Percentiles rank a stretch among this genome's conserved stretches.
Evolutionary conservation across 768 basidiomycete species (phyloP).

Genomic region (Collybiopsis luxurians): DNA sequence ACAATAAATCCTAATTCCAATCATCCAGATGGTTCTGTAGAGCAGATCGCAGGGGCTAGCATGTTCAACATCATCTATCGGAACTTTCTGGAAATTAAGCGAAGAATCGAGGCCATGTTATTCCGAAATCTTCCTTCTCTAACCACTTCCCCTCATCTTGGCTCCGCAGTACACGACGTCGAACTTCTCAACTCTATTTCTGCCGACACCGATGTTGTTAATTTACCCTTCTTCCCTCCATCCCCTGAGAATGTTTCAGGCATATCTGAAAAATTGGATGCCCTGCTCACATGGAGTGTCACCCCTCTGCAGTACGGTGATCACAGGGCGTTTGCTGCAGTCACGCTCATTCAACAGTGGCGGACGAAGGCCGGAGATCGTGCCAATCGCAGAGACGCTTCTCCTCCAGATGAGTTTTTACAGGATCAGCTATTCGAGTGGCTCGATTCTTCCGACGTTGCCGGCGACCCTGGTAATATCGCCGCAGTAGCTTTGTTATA

Average conservation of each 20-base stretch:
- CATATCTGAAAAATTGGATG: constrained; percentile 70
- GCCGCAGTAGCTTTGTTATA: constrained; percentile 64
- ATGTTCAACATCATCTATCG: constrained; percentile 50
- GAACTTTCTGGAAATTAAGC: constrained; percentile 66
- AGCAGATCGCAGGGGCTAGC: constrained; percentile 32
- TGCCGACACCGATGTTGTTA: constrained; percentile 55
- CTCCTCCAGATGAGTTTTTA: constrained; percentile 57
- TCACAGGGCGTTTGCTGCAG: constrained; percentile 74
- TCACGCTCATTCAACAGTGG: constrained; percentile 64
- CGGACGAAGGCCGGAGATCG: constrained; percentile 59
- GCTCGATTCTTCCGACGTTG: constrained; percentile 67
- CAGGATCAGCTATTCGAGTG: constrained; percentile 82
- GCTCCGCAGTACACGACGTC: constrained; percentile 47
- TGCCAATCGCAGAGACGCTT: constrained; percentile 59
- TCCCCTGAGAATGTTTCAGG: constrained; percentile 32
- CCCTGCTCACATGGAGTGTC: constrained; percentile 78
- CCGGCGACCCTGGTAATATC: constrained; percentile 53
- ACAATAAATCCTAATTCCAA: constrained; percentile 33
- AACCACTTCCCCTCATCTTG: constrained; percentile 49
- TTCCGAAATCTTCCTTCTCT: constrained; percentile 67
- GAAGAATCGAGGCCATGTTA: constrained; percentile 79
- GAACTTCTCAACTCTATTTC: constrained; percentile 80
- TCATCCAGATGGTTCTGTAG: constrained; percentile 30
- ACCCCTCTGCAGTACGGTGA: constrained; percentile 81
- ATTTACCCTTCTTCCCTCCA: constrained; percentile 56